Percentiles rank a stretch among this genome's conserved stretches.
Conservation (phyloP, 2,329 filamentous ascomycete genomes). For the Thelonectria rubi region DNA sequence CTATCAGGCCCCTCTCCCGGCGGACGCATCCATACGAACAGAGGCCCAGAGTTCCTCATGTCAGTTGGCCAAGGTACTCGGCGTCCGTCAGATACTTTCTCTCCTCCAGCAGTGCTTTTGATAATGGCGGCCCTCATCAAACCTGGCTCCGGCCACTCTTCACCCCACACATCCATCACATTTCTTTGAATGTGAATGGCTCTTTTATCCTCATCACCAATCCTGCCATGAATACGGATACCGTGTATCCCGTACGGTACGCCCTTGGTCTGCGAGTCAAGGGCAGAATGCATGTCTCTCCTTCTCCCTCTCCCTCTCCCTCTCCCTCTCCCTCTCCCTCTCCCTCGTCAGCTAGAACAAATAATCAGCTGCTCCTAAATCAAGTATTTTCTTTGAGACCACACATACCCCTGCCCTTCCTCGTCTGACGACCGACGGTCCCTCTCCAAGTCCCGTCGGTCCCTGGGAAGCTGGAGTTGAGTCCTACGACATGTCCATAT, state of each 20-base stretch:
- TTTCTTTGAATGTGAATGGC: constrained; percentile 2
- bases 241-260: background rate
- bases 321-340: background rate
- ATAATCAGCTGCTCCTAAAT: constrained; percentile 7
- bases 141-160: background rate
- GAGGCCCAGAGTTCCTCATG: background rate
- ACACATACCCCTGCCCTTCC: constrained; percentile 19
- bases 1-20: constrained; percentile 6
- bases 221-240: background rate
- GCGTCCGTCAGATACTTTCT: background rate
- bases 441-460: constrained; percentile 12
- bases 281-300: background rate
- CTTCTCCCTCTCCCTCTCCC: background rate
- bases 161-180: constrained; percentile 5
- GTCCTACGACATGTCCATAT: constrained; percentile 12
- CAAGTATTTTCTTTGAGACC: constrained; percentile 16
- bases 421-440: constrained; percentile 20
- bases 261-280: background rate
- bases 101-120: background rate
- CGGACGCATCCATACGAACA: too few species aligned
- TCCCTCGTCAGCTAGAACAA: constrained; percentile 3
- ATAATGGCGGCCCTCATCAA: background rate
- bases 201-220: background rate
- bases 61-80: background rate
- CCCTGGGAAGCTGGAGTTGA: constrained; percentile 14